A percentile compares a stretch with the other conserved stretches of the same genome.
phyloP scores from a whole-genome alignment of 2,329 filamentous ascomycete species.

The Aureobasidium sp. region DNA sequence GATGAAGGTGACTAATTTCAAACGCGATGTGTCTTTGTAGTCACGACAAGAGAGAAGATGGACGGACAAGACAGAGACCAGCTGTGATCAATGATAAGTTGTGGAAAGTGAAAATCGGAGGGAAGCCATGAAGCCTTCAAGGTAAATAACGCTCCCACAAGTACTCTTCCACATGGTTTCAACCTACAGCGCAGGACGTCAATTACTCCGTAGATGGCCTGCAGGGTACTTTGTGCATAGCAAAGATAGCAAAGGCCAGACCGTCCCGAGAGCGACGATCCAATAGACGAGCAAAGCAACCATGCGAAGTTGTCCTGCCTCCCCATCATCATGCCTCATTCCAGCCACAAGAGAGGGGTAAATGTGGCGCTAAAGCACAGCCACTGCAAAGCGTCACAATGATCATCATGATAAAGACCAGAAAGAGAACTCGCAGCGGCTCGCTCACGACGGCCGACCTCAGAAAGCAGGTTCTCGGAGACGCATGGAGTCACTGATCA shows the following conservation, averaged over 20 bases:
- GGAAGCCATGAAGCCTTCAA: not conserved
- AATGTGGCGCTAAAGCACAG: constrained; percentile 5
- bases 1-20: not conserved
- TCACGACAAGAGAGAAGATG: not conserved
- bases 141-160: not conserved
- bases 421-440: constrained; percentile 1
- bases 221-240: not conserved
- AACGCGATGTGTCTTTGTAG: not conserved
- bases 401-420: not conserved
- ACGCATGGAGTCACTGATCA: constrained; percentile 6
- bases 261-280: not conserved
- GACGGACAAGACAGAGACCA: not conserved
- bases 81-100: not conserved
- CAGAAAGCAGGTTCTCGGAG: constrained; percentile 7
- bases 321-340: not conserved
- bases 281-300: constrained; percentile 1
- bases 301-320: not conserved
- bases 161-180: not conserved
- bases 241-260: not conserved
- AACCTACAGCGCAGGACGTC: constrained; percentile 6
- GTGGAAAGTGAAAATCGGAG: not conserved
- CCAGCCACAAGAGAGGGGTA: constrained; percentile 13
- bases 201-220: not conserved
- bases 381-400: constrained; percentile 1
- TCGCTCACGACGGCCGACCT: not conserved